Base-by-base conservation (phyloP, 2,329 filamentous ascomycete genomes). In the Monosporascus sp. region DNA sequence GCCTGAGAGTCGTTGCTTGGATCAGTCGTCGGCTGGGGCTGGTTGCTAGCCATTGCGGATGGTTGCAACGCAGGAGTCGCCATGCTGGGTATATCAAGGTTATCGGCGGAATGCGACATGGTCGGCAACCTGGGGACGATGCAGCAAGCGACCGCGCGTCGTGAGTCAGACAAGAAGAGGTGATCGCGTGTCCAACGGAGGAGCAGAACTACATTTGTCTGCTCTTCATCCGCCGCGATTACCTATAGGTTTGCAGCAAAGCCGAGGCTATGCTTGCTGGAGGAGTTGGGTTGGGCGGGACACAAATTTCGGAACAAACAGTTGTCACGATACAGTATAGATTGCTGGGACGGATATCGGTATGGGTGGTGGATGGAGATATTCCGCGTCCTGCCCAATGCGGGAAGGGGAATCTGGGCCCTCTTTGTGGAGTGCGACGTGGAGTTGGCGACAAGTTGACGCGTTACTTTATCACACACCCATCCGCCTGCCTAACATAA, bases 1-100 rank as follows among this genome's bases (percentile, higher is more conserved):
- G 70, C 72, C 62, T 78, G 74, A 5, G 74, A 77, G 54, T 73
- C 71, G 64, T 71, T 70, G 60, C 68, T 72, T 17, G 71, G 72
- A 52, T 65, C 57, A 54, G 62, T 62, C 54, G 58, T 52, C 27
- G 56, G 54, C 46, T 61, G 64, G 46, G 52, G 62, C 25, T 64
- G 62, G 54, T 55, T 62, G 49, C 54, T 51, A 22, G 59, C 44
- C 24, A 50, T 50, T 20, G 38, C 52, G 44, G 56, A 56, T 36
- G 51, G 43, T 44, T 60, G 58, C 46, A 52, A 47, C 22, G 48
- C 50, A 48, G 50, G 50, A 35, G 8, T 25, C 14, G 5, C 15
- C 14, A 46, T 25, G 43, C 15, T 7, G 14, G 15, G 14, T 11
- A 24, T 7, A n/a, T 31, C 25, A 24, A 24, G 20, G 25, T 31